Conservation (phyloP, 306 rosid species). For the Prunus kanzakura region DNA sequence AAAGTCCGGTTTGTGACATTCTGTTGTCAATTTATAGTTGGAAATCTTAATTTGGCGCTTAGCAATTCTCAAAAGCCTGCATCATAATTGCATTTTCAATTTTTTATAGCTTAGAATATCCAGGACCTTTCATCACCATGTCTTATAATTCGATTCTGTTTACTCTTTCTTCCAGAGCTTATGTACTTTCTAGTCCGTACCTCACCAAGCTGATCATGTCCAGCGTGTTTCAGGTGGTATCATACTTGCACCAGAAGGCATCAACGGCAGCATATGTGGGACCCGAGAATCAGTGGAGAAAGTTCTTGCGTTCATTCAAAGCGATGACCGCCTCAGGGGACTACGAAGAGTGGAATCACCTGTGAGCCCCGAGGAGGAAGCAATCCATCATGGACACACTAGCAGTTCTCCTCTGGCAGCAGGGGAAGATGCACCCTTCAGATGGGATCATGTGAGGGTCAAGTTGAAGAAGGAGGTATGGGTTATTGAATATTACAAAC, state of each 20-base stretch:
- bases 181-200: conserved; percentile 9
- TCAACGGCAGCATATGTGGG: conserved; percentile 95
- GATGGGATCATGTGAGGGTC: conserved; percentile 98
- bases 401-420: conserved; percentile 88
- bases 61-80: background rate
- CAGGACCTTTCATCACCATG: background rate
- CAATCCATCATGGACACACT: conserved; percentile 79
- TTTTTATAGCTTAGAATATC: background rate
- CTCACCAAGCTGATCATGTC: conserved; percentile 67
- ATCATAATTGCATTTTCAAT: background rate
- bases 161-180: background rate
- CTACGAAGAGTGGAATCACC: conserved; percentile 77
- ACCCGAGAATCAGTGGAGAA: conserved; percentile 64
- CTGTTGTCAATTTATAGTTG: background rate
- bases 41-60: conserved; percentile 1
- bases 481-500: background rate
- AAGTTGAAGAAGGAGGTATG: conserved; percentile 91
- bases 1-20: background rate
- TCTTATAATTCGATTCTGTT: background rate
- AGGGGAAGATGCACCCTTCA: conserved; percentile 83
- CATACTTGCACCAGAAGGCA: conserved; percentile 88
- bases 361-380: conserved; percentile 93
- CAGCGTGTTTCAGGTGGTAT: conserved; percentile 98
- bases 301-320: conserved; percentile 68
- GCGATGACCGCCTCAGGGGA: conserved; percentile 55